Conservation (phyloP, 1,139 yeast species). For the Arxiozyma telluris region DNA sequence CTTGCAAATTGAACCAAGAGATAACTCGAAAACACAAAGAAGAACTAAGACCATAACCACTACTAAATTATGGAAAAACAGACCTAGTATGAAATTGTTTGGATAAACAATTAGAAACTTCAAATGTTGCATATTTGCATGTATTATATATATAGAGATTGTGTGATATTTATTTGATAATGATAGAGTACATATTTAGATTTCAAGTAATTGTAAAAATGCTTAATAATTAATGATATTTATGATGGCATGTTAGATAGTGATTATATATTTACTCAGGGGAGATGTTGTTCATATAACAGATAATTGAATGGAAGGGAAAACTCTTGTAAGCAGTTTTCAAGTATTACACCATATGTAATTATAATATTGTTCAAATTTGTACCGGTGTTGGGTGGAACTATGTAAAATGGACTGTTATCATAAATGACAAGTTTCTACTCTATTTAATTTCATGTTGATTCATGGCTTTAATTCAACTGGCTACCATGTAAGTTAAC, state of each 20-base stretch:
- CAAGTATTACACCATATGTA: not conserved
- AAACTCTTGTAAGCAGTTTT: not conserved
- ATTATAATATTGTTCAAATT: too few relatives aligned
- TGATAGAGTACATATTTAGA: not conserved
- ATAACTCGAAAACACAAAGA: not conserved
- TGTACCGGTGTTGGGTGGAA: too few relatives aligned
- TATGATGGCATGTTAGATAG: too few relatives aligned
- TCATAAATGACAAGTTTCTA: too few relatives aligned
- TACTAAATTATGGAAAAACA: conserved; percentile 3
- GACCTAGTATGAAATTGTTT: conserved; percentile 4
- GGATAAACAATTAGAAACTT: not conserved
- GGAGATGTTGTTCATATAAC: too few relatives aligned
- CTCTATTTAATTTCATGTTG: too few relatives aligned
- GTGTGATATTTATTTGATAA: too few relatives aligned
- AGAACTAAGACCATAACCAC: not conserved
- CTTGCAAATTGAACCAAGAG: conserved; percentile 65
- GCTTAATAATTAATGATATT: too few relatives aligned
- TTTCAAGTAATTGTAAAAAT: not conserved
- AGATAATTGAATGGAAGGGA: too few relatives aligned
- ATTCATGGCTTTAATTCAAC: too few relatives aligned
- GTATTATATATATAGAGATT: not conserved
- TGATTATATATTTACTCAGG: too few relatives aligned
- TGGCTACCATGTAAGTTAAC: too few relatives aligned
- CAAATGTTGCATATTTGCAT: not conserved
- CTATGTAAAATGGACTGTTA: not conserved